Base-by-base conservation (phyloP, 164 flowering plant genomes). In the Euptelea pleiosperma region DNA sequence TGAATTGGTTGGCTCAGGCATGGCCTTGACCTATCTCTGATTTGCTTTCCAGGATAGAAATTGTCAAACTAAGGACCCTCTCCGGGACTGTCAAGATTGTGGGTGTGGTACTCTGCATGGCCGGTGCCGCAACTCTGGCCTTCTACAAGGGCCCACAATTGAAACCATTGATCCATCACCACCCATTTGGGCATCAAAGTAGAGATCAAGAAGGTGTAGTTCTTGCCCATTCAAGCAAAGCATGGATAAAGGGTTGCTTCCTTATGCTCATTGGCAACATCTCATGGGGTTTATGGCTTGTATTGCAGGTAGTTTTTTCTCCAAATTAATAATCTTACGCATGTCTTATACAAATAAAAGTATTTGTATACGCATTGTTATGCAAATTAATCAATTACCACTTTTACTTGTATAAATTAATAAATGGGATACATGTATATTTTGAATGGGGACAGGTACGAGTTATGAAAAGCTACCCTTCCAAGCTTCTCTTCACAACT, bases 291-390 rank as follows among this genome's bases (percentile, higher is more conserved):
- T 34, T 75, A 6, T 81, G 88, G 91, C 58, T 85, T 22, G 81
- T 85, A 0, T 47, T 83, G 8, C 91, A 85, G 86, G 91, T 85
- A n/a, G n/a, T n/a, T n/a, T n/a, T n/a, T n/a, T n/a, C n/a, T n/a
- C n/a, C n/a, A n/a, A n/a, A n/a, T n/a, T n/a, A n/a, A n/a, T n/a
- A n/a, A n/a, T n/a, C n/a, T n/a, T n/a, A n/a, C n/a, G n/a, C n/a
- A n/a, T n/a, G n/a, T n/a, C n/a, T n/a, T n/a, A n/a, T n/a, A n/a
- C n/a, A n/a, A n/a, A n/a, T n/a, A n/a, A n/a, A n/a, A n/a, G n/a
- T n/a, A 63, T 0, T 4, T 9, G 4, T 5, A 8, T 33, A 6
- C 5, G 5, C 7, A 33, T 0, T 6, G 5, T 8, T 40, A 8
- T n/a, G 11, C 9, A 3, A 6, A 3, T n/a, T 0, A 11, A 3